Conservation (phyloP, 1,139 yeast species). For the Protomyces pachydermus region DNA sequence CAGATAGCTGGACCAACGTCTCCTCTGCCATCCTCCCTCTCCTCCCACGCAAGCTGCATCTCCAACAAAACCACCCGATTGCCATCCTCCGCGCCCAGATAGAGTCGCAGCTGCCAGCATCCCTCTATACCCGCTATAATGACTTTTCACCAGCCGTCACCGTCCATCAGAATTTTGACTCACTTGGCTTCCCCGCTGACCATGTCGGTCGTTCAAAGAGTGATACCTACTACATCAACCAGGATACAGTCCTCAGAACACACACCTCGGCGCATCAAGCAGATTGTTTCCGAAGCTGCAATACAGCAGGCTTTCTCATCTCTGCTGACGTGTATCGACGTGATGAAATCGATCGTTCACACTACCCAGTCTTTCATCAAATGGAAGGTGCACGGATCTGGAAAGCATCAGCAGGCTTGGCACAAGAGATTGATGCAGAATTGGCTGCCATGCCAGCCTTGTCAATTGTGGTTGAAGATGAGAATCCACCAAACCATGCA, state of each 20-base stretch:
- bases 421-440: slow-evolving; percentile 41
- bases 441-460: slow-evolving; percentile 39
- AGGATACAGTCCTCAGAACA: slow-evolving; percentile 67
- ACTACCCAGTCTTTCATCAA: slow-evolving; percentile 96
- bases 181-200: slow-evolving; percentile 80
- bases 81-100: slow-evolving; percentile 76
- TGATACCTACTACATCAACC: slow-evolving; percentile 85
- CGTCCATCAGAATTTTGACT: slow-evolving; percentile 79
- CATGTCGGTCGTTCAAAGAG: slow-evolving; percentile 93
- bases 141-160: slow-evolving; percentile 80
- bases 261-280: slow-evolving; percentile 95
- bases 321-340: slow-evolving; percentile 94
- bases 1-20: slow-evolving; percentile 81
- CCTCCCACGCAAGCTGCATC: slow-evolving; percentile 69
- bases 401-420: slow-evolving; percentile 49
- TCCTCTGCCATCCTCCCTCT: slow-evolving; percentile 67
- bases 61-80: slow-evolving; percentile 73
- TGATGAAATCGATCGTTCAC: slow-evolving; percentile 93
- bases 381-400: slow-evolving; percentile 94
- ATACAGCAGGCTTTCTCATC: slow-evolving; percentile 83
- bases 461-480: slow-evolving; percentile 69
- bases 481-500: slow-evolving; percentile 52
- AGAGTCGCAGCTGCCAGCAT: slow-evolving; percentile 52
- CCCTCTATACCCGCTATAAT: slow-evolving; percentile 65
- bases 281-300: slow-evolving; percentile 48